Evolutionary conservation across 257 asterid species (phyloP).

Genomic region (Nicotiana paniculata): DNA sequence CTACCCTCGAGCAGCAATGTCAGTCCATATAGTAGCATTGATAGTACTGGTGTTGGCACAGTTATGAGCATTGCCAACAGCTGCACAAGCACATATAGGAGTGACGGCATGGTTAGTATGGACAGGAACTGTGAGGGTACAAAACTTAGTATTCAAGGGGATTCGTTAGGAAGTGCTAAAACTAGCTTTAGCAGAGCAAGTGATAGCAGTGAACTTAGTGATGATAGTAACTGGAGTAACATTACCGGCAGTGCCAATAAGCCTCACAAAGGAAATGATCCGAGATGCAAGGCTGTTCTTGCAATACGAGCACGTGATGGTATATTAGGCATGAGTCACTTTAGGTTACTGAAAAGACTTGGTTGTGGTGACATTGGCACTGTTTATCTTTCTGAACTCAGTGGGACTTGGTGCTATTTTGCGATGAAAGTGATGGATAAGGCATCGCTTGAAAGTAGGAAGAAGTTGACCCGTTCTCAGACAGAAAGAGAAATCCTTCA

Average conservation of each 20-base stretch:
- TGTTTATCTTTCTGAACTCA: constrained; percentile 54
- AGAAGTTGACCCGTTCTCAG: constrained; percentile 38
- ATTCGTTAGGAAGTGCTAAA: constrained; percentile 44
- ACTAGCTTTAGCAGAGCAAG: constrained; percentile 46
- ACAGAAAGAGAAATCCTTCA: constrained; percentile 54
- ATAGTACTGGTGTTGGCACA: constrained; percentile 37
- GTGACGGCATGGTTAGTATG: constrained; percentile 43
- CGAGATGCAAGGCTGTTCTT: constrained; percentile 56
- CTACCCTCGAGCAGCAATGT: constrained; percentile 46
- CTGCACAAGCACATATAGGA: constrained; percentile 42
- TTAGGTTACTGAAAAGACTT: constrained; percentile 41
- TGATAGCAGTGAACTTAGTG: constrained; percentile 55
- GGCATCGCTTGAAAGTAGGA: constrained; percentile 43
- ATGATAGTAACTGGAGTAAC: constrained; percentile 58
- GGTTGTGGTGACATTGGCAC: constrained; percentile 61
- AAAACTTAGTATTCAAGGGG: constrained; percentile 35
- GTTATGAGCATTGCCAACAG: constrained; percentile 42
- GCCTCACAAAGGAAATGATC: constrained; percentile 60
- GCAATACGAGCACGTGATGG: constrained; percentile 44
- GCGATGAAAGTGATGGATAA: constrained; percentile 62
- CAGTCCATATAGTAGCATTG: constrained; percentile 50
- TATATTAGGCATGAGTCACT: constrained; percentile 51
- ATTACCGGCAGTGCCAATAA: constrained; percentile 44
- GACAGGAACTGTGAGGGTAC: constrained; percentile 30
- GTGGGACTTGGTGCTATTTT: constrained; percentile 37